Conservation (phyloP, 257 asterid species). For the Solanum sitiens region DNA sequence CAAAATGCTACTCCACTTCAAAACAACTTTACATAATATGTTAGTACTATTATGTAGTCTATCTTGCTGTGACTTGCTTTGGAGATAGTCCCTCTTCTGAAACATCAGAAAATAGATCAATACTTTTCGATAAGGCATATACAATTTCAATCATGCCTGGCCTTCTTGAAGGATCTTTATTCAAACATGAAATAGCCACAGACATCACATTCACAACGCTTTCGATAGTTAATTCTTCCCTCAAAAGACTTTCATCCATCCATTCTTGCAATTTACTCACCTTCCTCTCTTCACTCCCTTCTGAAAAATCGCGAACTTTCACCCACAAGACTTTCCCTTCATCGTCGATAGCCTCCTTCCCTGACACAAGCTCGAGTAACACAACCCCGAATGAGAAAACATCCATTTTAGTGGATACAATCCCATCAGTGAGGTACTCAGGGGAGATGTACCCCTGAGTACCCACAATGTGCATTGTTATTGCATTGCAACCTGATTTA, state of each 20-base stretch:
- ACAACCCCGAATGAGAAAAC: constrained; percentile 89
- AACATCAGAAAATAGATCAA: constrained; percentile 54
- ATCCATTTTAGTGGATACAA: constrained; percentile 82
- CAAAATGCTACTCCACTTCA: neutral
- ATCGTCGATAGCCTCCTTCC: constrained; percentile 53
- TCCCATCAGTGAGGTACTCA: constrained; percentile 65
- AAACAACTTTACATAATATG: neutral
- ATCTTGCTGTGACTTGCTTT: constrained; percentile 50
- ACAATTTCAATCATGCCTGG: constrained; percentile 94
- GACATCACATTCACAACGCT: constrained; percentile 50
- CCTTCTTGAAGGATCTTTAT: constrained; percentile 64
- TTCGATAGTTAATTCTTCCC: constrained; percentile 39
- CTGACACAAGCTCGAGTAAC: constrained; percentile 68
- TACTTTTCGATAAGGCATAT: constrained; percentile 79
- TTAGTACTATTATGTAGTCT: neutral
- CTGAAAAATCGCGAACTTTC: constrained; percentile 22
- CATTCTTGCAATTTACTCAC: constrained; percentile 43
- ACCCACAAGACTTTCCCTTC: constrained; percentile 63
- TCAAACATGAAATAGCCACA: constrained; percentile 61
- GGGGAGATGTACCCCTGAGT: constrained; percentile 93
- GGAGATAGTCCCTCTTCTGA: constrained; percentile 74
- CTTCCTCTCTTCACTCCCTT: constrained; percentile 41
- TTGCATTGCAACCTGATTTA: constrained; percentile 85
- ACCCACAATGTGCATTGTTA: constrained; percentile 95
- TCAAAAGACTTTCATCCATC: constrained; percentile 45